Conservation (phyloP, 192 early-diverging fungal species). For the Entophlyctis helioformis region DNA sequence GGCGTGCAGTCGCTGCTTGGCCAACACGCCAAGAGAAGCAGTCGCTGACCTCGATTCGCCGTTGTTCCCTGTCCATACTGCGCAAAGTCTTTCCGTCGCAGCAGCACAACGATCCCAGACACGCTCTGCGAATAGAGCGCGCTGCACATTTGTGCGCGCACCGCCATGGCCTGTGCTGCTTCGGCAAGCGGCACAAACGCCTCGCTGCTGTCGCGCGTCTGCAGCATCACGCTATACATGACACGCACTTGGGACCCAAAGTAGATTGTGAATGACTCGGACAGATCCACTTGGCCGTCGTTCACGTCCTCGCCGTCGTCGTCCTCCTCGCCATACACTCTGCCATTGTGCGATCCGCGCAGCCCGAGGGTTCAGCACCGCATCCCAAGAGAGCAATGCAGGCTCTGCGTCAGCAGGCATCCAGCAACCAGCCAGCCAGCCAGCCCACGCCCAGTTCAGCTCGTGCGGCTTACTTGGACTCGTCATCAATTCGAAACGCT, state of each 20-base stretch:
- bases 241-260: conserved; percentile 65
- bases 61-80: conserved; percentile 36
- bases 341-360: too few relatives aligned
- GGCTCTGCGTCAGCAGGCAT: too few relatives aligned
- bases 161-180: conserved; percentile 39
- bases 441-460: too few relatives aligned
- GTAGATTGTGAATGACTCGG: conserved; percentile 61
- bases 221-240: conserved; percentile 55
- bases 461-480: conserved; percentile 13
- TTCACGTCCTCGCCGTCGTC: background rate
- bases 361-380: too few relatives aligned
- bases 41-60: conserved; percentile 40
- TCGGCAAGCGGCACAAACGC: conserved; percentile 27
- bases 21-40: too few relatives aligned
- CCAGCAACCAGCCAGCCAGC: too few relatives aligned
- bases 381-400: conserved; percentile 1
- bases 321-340: too few relatives aligned
- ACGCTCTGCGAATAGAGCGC: conserved; percentile 52
- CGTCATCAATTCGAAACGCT: conserved; percentile 45
- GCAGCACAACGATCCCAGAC: conserved; percentile 42
- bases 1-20: too few relatives aligned
- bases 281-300: conserved; percentile 25
- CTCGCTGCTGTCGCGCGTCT: conserved; percentile 26
- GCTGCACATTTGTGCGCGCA: conserved; percentile 53
- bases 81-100: conserved; percentile 35